A percentile compares a stretch with the other conserved stretches of the same genome.
Conservation (phyloP, 2,329 filamentous ascomycete genomes). For the Metarhizium guizhouense region DNA sequence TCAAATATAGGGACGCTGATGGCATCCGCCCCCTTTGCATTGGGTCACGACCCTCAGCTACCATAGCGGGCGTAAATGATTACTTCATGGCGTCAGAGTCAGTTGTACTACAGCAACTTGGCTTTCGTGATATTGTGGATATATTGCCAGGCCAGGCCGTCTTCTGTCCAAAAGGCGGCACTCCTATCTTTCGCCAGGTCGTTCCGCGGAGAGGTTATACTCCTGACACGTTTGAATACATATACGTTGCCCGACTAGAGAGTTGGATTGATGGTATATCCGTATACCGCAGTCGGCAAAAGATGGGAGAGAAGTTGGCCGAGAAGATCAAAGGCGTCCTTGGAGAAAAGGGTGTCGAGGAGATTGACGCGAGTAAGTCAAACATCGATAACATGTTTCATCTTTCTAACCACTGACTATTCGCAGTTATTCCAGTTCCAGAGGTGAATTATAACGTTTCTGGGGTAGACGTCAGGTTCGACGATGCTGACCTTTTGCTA, state of each 20-base stretch:
- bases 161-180: constrained; percentile 69
- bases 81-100: constrained; percentile 92
- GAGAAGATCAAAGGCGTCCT: constrained; percentile 60
- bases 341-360: constrained; percentile 57
- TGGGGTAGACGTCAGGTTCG: not conserved
- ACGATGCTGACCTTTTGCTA: not conserved
- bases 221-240: constrained; percentile 73
- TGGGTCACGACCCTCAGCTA: constrained; percentile 62
- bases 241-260: constrained; percentile 82
- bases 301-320: constrained; percentile 79
- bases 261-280: constrained; percentile 80
- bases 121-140: constrained; percentile 67
- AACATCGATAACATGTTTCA: not conserved
- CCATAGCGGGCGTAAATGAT: constrained; percentile 55
- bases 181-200: constrained; percentile 69
- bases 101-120: constrained; percentile 72
- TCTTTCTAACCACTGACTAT: constrained; percentile 8
- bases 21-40: constrained; percentile 77
- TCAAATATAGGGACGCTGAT: constrained; percentile 4
- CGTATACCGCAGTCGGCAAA: constrained; percentile 72
- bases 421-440: constrained; percentile 61
- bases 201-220: constrained; percentile 59
- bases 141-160: constrained; percentile 79
- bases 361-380: constrained; percentile 56
- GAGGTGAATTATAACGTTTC: constrained; percentile 18